These are phyloP conservation scores for Corylus avellana DNA, from an alignment of 306 rosid genomes.

Conservation along the genomic window DNA sequence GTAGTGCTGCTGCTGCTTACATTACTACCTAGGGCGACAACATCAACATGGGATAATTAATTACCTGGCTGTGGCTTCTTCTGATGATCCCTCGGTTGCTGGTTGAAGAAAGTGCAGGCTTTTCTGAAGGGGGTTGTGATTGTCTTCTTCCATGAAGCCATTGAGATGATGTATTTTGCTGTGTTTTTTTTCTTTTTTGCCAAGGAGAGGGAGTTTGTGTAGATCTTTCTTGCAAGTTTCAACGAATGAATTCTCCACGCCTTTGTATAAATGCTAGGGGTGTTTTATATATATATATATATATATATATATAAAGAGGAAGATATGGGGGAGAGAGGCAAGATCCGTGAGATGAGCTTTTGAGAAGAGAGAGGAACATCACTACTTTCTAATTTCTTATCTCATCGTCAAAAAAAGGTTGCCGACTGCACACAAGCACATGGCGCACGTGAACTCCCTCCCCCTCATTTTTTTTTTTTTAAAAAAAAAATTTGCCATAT, in stretches of 20 bases:
- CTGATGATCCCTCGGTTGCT: constrained; percentile 59
- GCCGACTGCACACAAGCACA: constrained; percentile 71
- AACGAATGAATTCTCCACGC: constrained; percentile 7
- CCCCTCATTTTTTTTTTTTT: neutral
- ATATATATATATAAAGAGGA: neutral
- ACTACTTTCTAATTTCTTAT: constrained; percentile 50
- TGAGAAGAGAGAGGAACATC: constrained; percentile 43
- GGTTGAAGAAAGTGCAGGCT: constrained; percentile 79
- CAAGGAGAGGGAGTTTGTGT: neutral
- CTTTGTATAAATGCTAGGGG: constrained; percentile 16
- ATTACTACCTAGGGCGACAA: neutral
- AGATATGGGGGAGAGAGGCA: constrained; percentile 36
- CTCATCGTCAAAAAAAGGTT: constrained; percentile 46
- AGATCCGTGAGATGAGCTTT: constrained; percentile 88
- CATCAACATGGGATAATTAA: neutral
- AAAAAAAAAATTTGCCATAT: too few relatives aligned
- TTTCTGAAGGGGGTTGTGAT: constrained; percentile 83
- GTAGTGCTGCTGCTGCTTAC: too few relatives aligned
- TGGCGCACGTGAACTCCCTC: constrained; percentile 57
- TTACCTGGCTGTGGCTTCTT: constrained; percentile 73
- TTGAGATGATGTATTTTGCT: neutral
- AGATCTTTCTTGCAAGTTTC: neutral
- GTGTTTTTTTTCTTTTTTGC: too few relatives aligned
- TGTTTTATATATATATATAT: neutral
- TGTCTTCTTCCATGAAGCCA: constrained; percentile 97